These are phyloP conservation scores for Setaria viridis DNA, from an alignment of 202 grass and related monocot genomes.

Conservation along the genomic window DNA sequence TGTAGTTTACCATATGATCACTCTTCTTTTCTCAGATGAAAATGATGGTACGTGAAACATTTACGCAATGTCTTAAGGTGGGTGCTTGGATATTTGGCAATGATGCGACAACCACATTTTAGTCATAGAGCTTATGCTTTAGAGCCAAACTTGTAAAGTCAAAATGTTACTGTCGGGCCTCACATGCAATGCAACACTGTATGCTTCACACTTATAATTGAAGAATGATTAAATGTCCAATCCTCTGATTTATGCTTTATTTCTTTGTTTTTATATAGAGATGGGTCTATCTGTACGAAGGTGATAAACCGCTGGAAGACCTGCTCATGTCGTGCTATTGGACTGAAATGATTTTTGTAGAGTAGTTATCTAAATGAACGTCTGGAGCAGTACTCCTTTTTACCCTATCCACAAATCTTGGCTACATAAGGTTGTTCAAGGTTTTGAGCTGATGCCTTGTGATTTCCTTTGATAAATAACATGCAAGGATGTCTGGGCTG, in stretches of 20 bases:
- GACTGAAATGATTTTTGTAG: slow-evolving; percentile 57
- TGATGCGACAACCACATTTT: not conserved
- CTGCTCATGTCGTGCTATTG: slow-evolving; percentile 55
- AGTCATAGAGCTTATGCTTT: slow-evolving; percentile 46
- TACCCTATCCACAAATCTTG: slow-evolving; percentile 21
- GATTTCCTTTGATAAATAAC: slow-evolving; percentile 33
- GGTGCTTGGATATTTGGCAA: slow-evolving; percentile 53
- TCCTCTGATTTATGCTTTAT: slow-evolving; percentile 82
- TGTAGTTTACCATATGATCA: slow-evolving; percentile 63
- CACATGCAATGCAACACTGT: slow-evolving; percentile 18
- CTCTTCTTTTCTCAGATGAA: slow-evolving; percentile 94
- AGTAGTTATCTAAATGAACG: slow-evolving; percentile 48
- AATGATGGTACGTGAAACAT: slow-evolving; percentile 96
- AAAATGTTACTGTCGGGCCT: not conserved
- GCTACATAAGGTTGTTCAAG: slow-evolving; percentile 1
- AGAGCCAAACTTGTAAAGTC: slow-evolving; percentile 43
- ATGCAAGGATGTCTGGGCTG: slow-evolving; percentile 9
- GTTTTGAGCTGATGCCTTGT: slow-evolving; percentile 10
- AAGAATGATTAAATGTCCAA: slow-evolving; percentile 43
- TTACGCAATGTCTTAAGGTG: slow-evolving; percentile 72
- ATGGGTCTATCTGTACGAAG: slow-evolving; percentile 85
- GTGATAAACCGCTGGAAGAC: slow-evolving; percentile 71
- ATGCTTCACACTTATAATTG: slow-evolving; percentile 43
- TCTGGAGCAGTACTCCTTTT: not conserved
- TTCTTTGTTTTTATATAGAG: slow-evolving; percentile 86